Percentiles rank a stretch among this genome's conserved stretches.
Conservation (phyloP, 768 basidiomycete genomes). For the Suillus fuscotomentosus region DNA sequence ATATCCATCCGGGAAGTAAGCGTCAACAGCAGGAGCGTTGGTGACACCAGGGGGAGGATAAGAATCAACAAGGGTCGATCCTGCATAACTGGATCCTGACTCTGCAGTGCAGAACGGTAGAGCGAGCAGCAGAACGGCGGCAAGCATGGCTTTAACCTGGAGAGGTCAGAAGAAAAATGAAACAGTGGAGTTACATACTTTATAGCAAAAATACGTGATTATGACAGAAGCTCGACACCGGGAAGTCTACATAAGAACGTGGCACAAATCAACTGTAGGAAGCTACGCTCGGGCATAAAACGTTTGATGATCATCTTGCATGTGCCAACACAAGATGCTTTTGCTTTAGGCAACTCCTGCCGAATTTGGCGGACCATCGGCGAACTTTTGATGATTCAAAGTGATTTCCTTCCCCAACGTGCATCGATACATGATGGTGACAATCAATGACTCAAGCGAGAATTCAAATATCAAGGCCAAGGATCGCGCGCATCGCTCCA, state of each 20-base stretch:
- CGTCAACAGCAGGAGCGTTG: constrained; percentile 25
- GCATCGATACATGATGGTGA: background rate
- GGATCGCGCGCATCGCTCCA: too few species aligned
- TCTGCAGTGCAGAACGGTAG: constrained; percentile 5
- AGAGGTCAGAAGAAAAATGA: background rate
- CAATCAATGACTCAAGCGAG: background rate
- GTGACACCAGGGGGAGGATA: constrained; percentile 43
- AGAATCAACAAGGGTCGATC: constrained; percentile 37
- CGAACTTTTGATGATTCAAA: background rate
- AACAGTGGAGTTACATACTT: background rate
- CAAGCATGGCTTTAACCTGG: constrained; percentile 1
- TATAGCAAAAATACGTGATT: background rate
- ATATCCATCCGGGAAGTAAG: constrained; percentile 40
- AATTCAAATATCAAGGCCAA: too few species aligned
- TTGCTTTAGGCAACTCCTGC: background rate
- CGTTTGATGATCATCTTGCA: background rate
- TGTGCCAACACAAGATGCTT: background rate
- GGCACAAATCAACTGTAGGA: too few species aligned
- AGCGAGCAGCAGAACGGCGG: constrained; percentile 4
- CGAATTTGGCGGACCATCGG: background rate
- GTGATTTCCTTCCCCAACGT: background rate
- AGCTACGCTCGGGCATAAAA: background rate
- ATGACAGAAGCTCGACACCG: too few species aligned
- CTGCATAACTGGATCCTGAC: constrained; percentile 40
- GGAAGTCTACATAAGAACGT: background rate